Evolutionary conservation across 2,329 filamentous ascomycete species (phyloP).

Genomic region (Neonectria sp.): DNA sequence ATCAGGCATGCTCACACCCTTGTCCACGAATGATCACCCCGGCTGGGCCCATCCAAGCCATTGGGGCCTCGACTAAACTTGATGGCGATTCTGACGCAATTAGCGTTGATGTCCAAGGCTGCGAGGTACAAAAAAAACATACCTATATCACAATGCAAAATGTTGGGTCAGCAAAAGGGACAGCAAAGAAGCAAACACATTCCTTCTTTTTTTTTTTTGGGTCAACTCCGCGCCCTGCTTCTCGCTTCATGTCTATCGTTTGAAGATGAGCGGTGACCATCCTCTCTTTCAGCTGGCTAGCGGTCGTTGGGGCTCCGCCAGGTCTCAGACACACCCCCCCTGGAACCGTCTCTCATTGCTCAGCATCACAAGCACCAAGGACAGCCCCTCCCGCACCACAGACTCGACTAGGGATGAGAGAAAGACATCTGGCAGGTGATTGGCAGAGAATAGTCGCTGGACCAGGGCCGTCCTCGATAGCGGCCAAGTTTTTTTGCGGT

Average conservation of each 20-base stretch:
- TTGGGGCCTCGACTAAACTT: slow-evolving; percentile 25
- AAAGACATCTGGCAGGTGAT: slow-evolving; percentile 38
- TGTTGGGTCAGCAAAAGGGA: slow-evolving; percentile 11
- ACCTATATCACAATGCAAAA: slow-evolving; percentile 10
- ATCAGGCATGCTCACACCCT: slow-evolving; percentile 39
- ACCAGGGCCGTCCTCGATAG: slow-evolving; percentile 42
- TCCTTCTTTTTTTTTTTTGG: slow-evolving; percentile 8
- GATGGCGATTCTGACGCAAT: slow-evolving; percentile 27
- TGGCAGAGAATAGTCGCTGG: slow-evolving; percentile 41
- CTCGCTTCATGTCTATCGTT: slow-evolving; percentile 20
- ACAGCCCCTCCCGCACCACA: slow-evolving; percentile 49
- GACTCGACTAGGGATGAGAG: slow-evolving; percentile 40
- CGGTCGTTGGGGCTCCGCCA: slow-evolving; percentile 38
- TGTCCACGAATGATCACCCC: slow-evolving; percentile 24
- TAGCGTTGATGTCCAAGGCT: slow-evolving; percentile 7
- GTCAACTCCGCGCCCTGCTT: slow-evolving; percentile 18
- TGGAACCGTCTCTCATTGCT: slow-evolving; percentile 40
- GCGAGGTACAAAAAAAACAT: neutral
- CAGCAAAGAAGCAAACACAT: slow-evolving; percentile 20
- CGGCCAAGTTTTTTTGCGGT: slow-evolving; percentile 47
- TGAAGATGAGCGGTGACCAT: slow-evolving; percentile 38
- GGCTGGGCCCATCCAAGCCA: slow-evolving; percentile 22
- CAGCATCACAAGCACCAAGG: slow-evolving; percentile 36
- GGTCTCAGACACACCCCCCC: slow-evolving; percentile 36
- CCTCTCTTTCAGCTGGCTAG: slow-evolving; percentile 41